These are phyloP conservation scores for Cutaneotrichosporon cutaneum DNA, from an alignment of 1,284 basidiomycete genomes.

Conservation along the genomic window DNA sequence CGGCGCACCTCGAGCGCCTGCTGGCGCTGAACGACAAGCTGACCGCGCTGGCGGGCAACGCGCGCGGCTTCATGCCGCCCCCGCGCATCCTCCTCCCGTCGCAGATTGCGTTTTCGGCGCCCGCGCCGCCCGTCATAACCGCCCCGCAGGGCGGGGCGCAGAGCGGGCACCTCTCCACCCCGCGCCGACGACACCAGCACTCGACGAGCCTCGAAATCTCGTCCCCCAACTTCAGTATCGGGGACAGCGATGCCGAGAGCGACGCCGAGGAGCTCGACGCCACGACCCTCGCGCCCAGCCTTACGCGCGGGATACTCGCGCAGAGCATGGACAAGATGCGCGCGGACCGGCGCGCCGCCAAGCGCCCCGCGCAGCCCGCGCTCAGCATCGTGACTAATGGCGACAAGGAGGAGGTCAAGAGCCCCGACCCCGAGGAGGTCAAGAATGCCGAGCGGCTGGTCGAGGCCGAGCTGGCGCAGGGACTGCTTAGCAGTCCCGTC, in stretches of 20 bases:
- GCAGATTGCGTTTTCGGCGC: conserved; percentile 32
- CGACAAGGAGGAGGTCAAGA: background rate
- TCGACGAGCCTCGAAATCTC: conserved; percentile 59
- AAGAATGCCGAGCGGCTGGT: conserved; percentile 19
- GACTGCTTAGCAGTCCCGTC: conserved; percentile 28
- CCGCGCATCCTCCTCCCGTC: conserved; percentile 43
- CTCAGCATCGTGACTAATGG: conserved; percentile 1
- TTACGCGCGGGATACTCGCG: conserved; percentile 6
- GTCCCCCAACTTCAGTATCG: conserved; percentile 62
- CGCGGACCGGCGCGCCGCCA: background rate
- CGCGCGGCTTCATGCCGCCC: conserved; percentile 42
- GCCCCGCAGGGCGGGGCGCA: conserved; percentile 4
- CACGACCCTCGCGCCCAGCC: background rate
- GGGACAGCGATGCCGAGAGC: conserved; percentile 63
- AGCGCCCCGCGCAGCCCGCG: background rate
- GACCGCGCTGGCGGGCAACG: conserved; percentile 54
- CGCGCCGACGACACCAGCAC: conserved; percentile 37
- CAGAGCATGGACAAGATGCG: conserved; percentile 9
- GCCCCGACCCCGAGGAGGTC: background rate
- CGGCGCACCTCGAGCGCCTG: conserved; percentile 61
- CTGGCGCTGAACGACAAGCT: conserved; percentile 71
- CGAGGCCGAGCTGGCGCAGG: conserved; percentile 21
- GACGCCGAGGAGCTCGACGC: conserved; percentile 57
- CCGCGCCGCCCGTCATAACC: conserved; percentile 23
- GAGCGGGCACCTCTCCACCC: conserved; percentile 3